Evolutionary conservation across 192 early-diverging fungal species (phyloP), one percentile per base, ranked within the genome.

Genomic region (Umbelopsis isabellina): DNA sequence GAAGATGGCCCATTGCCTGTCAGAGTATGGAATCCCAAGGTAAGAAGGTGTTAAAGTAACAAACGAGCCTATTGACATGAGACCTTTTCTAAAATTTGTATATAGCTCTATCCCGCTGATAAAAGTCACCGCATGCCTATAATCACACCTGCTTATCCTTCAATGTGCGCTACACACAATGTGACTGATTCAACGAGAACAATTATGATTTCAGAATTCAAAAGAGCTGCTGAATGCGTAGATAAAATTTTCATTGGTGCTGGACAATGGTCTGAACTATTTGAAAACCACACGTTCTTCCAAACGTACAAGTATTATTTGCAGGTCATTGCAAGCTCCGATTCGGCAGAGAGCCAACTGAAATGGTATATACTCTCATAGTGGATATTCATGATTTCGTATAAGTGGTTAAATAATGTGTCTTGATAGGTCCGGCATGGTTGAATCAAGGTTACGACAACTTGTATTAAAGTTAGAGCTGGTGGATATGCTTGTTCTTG

Each of bases 131-230:
- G 87, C 23, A 97, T 99, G 95, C 97, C 97, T 8, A 94, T 99
- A 67, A 99, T 99, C 72, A 99, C 97, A 11, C 97, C 97, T 5
- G 95, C 97, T 3, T 99, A 99, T 70, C 97, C 97, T 30, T 95
- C 93, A 23, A 98, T 97, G 95, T 98, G 96, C 77, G 88, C 96
- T 4, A 99, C 97, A 3, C 96, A 98, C 79, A 99, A 98, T 73
- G 96, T 99, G 13, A 95, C 93, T 2, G 72, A 83, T 61, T 97
- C 94, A 4, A 98, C 97, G 0, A 87, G 90, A 23, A 72, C 70
- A 4, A 89, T 99, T 16, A 98, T 95, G 68, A 88, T 87, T 13
- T 79, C 85, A 16, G 97, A 99, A 82, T 92, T 97, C 67, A 85
- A 89, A 71, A 85, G 91, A 46, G 96, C 93, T 1, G 85, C 84